Evolutionary conservation across 139 green algal genomes (phyloP).

Genomic region (Tetratostichococcus sp.): DNA sequence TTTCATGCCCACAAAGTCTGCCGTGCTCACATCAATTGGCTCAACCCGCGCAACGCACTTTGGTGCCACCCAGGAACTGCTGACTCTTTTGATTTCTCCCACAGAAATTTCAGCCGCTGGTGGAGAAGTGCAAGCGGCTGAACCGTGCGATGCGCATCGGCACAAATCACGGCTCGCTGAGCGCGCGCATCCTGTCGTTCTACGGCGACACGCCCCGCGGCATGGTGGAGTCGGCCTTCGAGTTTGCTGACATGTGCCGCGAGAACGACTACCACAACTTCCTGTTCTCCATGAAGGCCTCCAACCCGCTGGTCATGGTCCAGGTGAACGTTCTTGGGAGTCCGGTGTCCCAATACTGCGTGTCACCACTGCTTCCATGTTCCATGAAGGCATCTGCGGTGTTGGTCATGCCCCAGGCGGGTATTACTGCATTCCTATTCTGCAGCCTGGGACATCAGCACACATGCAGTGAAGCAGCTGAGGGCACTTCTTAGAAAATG

Average conservation of each 20-base stretch:
- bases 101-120: constrained; percentile 87
- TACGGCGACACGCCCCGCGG: constrained; percentile 88
- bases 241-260: constrained; percentile 96
- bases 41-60: too few relatives aligned
- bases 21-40: too few relatives aligned
- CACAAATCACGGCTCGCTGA: constrained; percentile 98
- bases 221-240: constrained; percentile 79
- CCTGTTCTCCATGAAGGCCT: constrained; percentile 99
- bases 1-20: too few relatives aligned
- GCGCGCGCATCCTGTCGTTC: constrained; percentile 92
- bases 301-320: constrained; percentile 97
- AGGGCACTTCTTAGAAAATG: too few relatives aligned
- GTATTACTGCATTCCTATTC: too few relatives aligned
- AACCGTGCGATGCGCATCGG: constrained; percentile 90
- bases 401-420: constrained; percentile 85
- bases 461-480: too few relatives aligned
- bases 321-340: not conserved
- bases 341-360: too few relatives aligned
- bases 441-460: not conserved
- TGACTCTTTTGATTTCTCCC: too few relatives aligned
- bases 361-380: constrained; percentile 97
- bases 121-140: constrained; percentile 97
- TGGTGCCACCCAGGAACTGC: too few relatives aligned
- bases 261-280: constrained; percentile 99
- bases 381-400: constrained; percentile 98